Evolutionary conservation across 192 early-diverging fungal genomes (phyloP), one percentile per base, ranked within the genome.

Genomic region (Backusella sp.): DNA sequence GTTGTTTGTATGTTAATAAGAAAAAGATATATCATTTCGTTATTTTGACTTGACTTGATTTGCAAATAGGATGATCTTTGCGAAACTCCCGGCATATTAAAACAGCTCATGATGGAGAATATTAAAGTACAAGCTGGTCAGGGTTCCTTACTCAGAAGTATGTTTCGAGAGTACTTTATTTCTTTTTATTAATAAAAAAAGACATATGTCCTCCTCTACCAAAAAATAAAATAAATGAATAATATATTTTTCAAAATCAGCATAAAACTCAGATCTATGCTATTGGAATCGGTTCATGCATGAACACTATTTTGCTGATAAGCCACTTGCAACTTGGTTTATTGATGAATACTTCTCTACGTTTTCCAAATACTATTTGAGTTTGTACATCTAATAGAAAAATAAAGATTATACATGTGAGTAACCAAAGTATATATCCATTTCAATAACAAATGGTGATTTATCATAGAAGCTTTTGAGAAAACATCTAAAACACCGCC

Each of bases 1-100:
- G 1, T 26, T 73, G 12, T 73, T 73, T 42, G 71, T 72, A 72
- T 53, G 73, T 73, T 44, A 4, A 69, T 0, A 69, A 46, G 30
- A 70, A 68, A 49, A n/a, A 6, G 6, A 2, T 49, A n/a, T 49
- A 68, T 26, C 6, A 30, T 70, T 70, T 70, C 68, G 26, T 70
- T 30, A 12, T 44, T 46, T 23, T 23, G 15, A 70, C 11, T 70
- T 15, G 11, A 14, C 39, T 70, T 70, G 12, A 46, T 46, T 70
- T 32, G 4, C 15, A 37, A 23, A 11, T 46, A 70, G 68, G 68
- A 46, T 28, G 28, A 46, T 46, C 11, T 44, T 44, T 70, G 68
- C 23, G 26, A 70, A 12, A 28, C 68, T 12, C 39, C 44, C 1
- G 23, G 15, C 39, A 14, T 70, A 39, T 46, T 30, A 14, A 70